Conservation (phyloP, 495 filamentous ascomycete species). For the Pyronema omphalodes region DNA sequence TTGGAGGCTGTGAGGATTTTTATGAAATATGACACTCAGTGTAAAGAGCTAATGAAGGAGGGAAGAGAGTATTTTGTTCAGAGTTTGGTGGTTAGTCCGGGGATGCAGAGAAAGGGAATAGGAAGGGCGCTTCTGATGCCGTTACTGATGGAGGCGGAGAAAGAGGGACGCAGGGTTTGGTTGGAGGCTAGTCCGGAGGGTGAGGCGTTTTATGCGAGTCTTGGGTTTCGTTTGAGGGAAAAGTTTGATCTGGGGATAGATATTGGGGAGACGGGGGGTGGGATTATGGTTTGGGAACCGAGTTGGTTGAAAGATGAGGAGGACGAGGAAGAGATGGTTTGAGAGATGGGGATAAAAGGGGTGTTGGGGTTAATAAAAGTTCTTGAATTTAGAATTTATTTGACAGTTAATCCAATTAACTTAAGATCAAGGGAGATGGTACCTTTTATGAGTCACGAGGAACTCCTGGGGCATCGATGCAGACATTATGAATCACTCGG, state of each 20-base stretch:
- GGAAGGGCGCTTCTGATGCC: background rate
- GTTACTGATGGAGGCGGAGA: background rate
- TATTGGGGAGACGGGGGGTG: background rate
- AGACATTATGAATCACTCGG: too few species aligned
- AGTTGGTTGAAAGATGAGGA: too few species aligned
- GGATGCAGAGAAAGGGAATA: conserved; percentile 1
- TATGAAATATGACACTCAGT: too few species aligned
- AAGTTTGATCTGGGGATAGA: background rate
- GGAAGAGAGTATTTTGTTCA: background rate
- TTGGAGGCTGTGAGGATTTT: background rate
- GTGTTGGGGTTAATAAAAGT: too few species aligned
- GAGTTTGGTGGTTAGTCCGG: conserved; percentile 1
- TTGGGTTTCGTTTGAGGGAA: conserved; percentile 24
- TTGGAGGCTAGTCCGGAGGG: conserved; percentile 9
- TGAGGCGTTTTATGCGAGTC: conserved; percentile 8
- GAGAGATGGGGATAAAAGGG: too few species aligned
- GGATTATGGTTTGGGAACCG: background rate
- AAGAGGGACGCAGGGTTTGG: conserved; percentile 1
- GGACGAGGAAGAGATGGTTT: too few species aligned
- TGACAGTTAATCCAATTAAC: too few species aligned
- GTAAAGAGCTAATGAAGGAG: background rate
- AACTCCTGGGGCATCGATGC: too few species aligned
- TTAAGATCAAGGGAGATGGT: too few species aligned
- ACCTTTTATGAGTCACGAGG: too few species aligned
- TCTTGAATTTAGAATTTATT: too few species aligned